Evolutionary conservation across 1,139 yeast genomes (phyloP).

Genomic region (Taphrina deformans): DNA sequence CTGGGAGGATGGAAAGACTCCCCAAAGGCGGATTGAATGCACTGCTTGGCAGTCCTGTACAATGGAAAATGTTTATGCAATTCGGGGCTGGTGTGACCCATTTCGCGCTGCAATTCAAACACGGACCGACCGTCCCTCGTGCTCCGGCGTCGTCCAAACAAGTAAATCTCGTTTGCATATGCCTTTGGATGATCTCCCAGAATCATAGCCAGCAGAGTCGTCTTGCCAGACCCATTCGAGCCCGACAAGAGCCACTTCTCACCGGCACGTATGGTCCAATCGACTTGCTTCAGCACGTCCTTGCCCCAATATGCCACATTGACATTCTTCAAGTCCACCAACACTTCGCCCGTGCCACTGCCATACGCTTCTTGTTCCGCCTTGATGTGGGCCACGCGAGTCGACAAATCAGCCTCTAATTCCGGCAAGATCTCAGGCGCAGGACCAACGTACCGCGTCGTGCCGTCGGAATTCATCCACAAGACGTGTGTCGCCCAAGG

Average conservation of each 20-base stretch:
- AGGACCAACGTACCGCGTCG: constrained; percentile 53
- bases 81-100: constrained; percentile 91
- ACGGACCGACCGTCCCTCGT: constrained; percentile 76
- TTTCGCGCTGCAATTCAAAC: constrained; percentile 72
- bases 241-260: constrained; percentile 89
- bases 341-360: constrained; percentile 33
- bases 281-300: constrained; percentile 59
- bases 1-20: constrained; percentile 23
- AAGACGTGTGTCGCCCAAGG: constrained; percentile 69
- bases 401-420: background rate
- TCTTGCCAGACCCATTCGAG: constrained; percentile 88
- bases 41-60: constrained; percentile 46
- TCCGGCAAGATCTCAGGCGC: constrained; percentile 44
- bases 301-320: constrained; percentile 66
- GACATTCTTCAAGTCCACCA: constrained; percentile 63
- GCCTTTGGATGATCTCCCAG: constrained; percentile 97
- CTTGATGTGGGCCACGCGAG: background rate
- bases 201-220: constrained; percentile 76
- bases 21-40: constrained; percentile 57
- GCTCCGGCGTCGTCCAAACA: constrained; percentile 57
- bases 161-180: constrained; percentile 70
- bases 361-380: background rate
- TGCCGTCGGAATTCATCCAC: constrained; percentile 52
- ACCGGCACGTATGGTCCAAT: constrained; percentile 68
- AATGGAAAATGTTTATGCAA: constrained; percentile 78